Evolutionary conservation across 257 asterid genomes (phyloP).

Genomic region (Marsdenia floribunda): DNA sequence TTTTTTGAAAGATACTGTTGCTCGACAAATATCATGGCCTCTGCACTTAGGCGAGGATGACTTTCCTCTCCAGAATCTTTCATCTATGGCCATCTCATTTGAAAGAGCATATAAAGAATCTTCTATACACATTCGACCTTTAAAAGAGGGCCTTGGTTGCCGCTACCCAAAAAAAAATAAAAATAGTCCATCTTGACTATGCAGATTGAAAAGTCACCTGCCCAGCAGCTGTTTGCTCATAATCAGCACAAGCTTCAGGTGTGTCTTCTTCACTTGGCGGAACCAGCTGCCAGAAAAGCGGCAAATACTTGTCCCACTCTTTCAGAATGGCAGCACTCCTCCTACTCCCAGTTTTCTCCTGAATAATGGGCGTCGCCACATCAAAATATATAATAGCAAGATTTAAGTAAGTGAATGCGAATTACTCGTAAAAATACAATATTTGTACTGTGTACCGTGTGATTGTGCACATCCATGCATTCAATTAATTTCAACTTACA

Average conservation of each 20-base stretch:
- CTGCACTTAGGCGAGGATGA: neutral
- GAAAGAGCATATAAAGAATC: slow-evolving; percentile 5
- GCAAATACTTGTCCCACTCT: slow-evolving; percentile 86
- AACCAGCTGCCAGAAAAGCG: slow-evolving; percentile 92
- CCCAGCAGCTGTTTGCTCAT: slow-evolving; percentile 54
- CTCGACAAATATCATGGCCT: neutral
- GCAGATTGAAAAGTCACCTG: slow-evolving; percentile 69
- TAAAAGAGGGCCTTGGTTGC: neutral
- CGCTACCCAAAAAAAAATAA: neutral
- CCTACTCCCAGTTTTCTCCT: slow-evolving; percentile 93
- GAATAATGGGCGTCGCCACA: neutral
- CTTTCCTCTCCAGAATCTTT: neutral
- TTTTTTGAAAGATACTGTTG: slow-evolving; percentile 5
- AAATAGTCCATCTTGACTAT: slow-evolving; percentile 10
- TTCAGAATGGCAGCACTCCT: slow-evolving; percentile 65
- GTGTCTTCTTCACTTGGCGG: slow-evolving; percentile 99
- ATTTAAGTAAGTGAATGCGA: neutral
- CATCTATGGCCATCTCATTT: neutral
- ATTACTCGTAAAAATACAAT: neutral
- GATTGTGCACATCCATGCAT: neutral
- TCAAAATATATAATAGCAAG: neutral
- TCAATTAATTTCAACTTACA: slow-evolving; percentile 42
- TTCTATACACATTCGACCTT: neutral
- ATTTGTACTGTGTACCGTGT: neutral
- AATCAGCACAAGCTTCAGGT: slow-evolving; percentile 81